Percentiles rank a stretch among this genome's conserved stretches.
phyloP scores from a whole-genome alignment of 139 green algal species.

The Coelastrella sp. region DNA sequence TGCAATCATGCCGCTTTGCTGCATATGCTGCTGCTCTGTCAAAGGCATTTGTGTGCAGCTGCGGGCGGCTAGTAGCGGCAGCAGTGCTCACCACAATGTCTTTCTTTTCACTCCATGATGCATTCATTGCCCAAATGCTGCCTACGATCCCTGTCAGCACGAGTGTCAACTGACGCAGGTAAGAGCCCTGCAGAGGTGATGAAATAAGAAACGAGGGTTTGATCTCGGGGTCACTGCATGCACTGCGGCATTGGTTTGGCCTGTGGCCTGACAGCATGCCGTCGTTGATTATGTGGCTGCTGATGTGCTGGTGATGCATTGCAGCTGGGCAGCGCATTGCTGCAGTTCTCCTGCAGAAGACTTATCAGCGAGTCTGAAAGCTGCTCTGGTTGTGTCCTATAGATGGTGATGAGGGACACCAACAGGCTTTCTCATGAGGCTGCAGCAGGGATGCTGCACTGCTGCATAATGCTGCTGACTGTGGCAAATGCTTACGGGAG shows the following conservation, averaged over 20 bases:
- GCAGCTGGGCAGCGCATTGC: too few species aligned
- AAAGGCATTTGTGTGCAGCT: too few species aligned
- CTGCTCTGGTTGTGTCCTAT: neutral
- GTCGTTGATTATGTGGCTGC: too few species aligned
- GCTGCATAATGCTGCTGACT: neutral
- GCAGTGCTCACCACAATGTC: slow-evolving; percentile 25
- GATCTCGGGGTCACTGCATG: too few species aligned
- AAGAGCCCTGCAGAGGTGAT: neutral
- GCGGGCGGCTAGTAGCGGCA: too few species aligned
- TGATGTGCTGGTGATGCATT: too few species aligned
- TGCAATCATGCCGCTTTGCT: too few species aligned
- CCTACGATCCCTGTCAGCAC: slow-evolving; percentile 18
- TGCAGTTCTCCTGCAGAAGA: too few species aligned
- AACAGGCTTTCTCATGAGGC: neutral
- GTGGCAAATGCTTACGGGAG: slow-evolving; percentile 1
- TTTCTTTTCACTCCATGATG: slow-evolving; percentile 20
- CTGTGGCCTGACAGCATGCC: too few species aligned
- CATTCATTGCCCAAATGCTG: slow-evolving; percentile 31
- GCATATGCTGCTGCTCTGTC: slow-evolving; percentile 2
- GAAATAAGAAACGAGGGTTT: neutral
- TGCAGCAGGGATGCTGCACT: neutral
- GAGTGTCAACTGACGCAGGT: slow-evolving; percentile 9
- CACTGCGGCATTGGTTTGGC: too few species aligned
- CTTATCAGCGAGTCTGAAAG: neutral
- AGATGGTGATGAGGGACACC: neutral